A percentile compares a stretch with the other conserved stretches of the same genome.
Conservation (phyloP, 2,329 filamentous ascomycete genomes). For the Cordyceps cicadae region DNA sequence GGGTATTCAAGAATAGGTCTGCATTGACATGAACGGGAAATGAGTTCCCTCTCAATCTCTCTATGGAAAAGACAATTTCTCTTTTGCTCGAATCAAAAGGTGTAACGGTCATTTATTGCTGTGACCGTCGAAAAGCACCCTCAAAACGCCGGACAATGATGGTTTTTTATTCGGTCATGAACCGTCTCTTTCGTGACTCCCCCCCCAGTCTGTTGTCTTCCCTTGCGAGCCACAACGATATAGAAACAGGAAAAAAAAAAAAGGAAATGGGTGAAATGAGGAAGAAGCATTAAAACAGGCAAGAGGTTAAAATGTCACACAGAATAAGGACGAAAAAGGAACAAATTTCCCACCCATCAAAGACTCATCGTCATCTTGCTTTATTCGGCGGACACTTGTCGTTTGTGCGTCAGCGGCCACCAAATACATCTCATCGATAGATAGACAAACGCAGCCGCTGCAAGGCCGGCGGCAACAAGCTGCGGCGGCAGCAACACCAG, state of each 20-base stretch:
- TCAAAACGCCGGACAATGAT: conserved; percentile 14
- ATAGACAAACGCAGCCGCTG: conserved; percentile 31
- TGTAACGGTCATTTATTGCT: conserved; percentile 1
- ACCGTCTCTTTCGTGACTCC: conserved; percentile 4
- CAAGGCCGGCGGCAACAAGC: conserved; percentile 30
- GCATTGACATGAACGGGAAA: neutral
- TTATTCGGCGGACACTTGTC: neutral
- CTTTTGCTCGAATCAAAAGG: neutral
- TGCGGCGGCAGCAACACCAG: conserved; percentile 39
- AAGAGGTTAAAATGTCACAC: neutral
- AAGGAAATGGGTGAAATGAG: neutral
- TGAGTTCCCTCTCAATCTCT: neutral
- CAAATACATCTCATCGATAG: conserved; percentile 25
- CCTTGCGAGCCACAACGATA: neutral
- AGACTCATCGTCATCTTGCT: neutral
- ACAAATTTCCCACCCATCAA: neutral
- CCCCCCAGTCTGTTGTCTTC: neutral
- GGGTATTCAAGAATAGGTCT: neutral
- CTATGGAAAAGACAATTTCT: neutral
- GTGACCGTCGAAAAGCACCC: neutral
- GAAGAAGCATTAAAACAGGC: neutral
- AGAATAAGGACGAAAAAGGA: neutral
- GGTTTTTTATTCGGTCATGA: neutral
- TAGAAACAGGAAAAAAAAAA: conserved; percentile 1
- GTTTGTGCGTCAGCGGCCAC: neutral